Base-by-base conservation (phyloP, 257 asterid species). In the Henckelia pumila region DNA sequence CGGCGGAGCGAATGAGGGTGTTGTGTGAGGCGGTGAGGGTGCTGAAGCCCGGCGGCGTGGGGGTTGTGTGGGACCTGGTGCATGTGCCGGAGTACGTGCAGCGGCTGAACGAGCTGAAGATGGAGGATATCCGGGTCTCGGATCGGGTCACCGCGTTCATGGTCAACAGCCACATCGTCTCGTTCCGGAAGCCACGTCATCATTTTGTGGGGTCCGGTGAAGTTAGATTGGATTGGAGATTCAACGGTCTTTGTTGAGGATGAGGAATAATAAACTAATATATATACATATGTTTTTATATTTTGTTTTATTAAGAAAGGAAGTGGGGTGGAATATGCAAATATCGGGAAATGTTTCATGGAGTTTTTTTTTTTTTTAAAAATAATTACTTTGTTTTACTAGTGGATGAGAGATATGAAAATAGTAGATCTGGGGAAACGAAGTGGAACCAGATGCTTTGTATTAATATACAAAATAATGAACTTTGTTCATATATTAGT, bases 1-100 rank as follows among this genome's bases (percentile, higher is more conserved):
- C 83, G 50, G 97, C 97, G 67, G 98, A 92, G 79, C 55, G 98
- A 71, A 84, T 83, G 96, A 64, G 95, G 76, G 97, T 86, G 56
- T 24, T 92, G 68, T 91, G 89, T 37, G 97, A 92, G 88, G 75
- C 84, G 76, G 96, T 88, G 73, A 64, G 98, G 77, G 98, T 92
- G 64, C 61, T 92, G 75, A 92, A 89, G 50, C 81, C 91, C 1
- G 97, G 95, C 8, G 98, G 98, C 17, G 81, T 81, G 0, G 98
- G 87, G 63, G 97, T 87, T 44, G 89, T 92, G 79, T 92, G 98
- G 98, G 98, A 92, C 89, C 81, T 92, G 2, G 85, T 89, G 28
- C 96, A 89, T 78, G 90, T 79, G 73, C 80, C 95, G 63, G 98
- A 92, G 83, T 89, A 87, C 71, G 96, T 85, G 50, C 88, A 83